A percentile compares a stretch with the other conserved stretches of the same genome.
These are phyloP conservation scores for Rhododendron kiyosumense DNA, from an alignment of 148 eudicot genomes.

Conservation along the genomic window DNA sequence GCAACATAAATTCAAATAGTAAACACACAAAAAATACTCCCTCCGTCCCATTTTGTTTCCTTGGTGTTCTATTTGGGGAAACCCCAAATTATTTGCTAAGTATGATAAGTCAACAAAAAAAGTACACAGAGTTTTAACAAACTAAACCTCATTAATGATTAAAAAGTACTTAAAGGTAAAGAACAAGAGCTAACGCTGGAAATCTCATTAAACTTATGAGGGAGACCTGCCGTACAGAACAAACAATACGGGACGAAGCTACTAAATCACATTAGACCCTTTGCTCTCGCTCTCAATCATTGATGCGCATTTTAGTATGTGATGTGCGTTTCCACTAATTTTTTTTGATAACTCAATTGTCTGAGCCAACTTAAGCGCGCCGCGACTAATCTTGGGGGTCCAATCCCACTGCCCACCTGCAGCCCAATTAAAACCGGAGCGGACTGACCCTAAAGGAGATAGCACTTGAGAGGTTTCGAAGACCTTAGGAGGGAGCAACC, in stretches of 20 bases:
- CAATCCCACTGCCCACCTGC: too few species aligned
- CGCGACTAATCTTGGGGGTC: not conserved
- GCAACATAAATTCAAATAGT: not conserved
- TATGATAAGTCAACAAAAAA: not conserved
- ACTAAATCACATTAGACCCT: not conserved
- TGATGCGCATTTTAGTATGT: not conserved
- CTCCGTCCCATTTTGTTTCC: not conserved
- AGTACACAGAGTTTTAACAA: not conserved
- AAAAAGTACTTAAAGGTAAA: too few species aligned
- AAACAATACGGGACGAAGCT: not conserved
- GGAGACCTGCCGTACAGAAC: not conserved
- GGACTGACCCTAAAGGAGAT: too few species aligned
- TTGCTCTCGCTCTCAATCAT: not conserved
- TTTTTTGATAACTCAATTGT: not conserved
- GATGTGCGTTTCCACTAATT: not conserved
- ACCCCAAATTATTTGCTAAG: not conserved
- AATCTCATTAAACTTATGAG: too few species aligned
- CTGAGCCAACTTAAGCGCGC: not conserved
- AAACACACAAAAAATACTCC: not conserved
- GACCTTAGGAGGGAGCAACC: too few species aligned
- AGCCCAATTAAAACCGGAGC: too few species aligned
- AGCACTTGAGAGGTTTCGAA: too few species aligned
- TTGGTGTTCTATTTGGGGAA: not conserved
- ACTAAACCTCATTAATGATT: too few species aligned
- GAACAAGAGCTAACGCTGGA: too few species aligned